Evolutionary conservation across 2,329 filamentous ascomycete genomes (phyloP), one percentile per base, ranked within the genome.

Genomic region (Colletotrichum sp.): DNA sequence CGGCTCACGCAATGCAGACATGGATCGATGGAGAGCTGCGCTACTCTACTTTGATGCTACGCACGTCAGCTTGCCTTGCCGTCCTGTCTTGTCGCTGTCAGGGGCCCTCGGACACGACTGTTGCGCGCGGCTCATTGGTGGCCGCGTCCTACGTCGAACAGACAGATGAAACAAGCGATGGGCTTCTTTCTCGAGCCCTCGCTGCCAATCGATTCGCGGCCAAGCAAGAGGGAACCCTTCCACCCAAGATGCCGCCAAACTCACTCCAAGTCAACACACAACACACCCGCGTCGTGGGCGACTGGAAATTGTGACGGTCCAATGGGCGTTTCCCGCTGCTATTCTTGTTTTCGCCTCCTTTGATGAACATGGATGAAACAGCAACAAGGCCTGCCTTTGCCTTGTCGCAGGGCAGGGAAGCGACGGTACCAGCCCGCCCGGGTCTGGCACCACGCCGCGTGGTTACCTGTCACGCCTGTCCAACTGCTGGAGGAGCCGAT

Each of bases 121-220:
- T 57, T 76, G 57, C 70, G 64, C 73, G 73, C 70, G 70, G 70
- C 70, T 76, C 73, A 76, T 73, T 76, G 73, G 73, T 49, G 69
- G 70, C 39, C 44, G 63, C 73, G 57, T 68, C 57, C 65, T 61
- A 49, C 34, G 30, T 27, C 55, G 52, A 57, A 44, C 32, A 36
- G 34, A 66, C 70, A 32, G 73, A 68, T 76, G 73, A 76, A 76
- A 76, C 73, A 76, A 69, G 73, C 70, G 73, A 76, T 69, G 34
- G 70, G 5, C 73, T 49, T 11, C 44, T 69, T 34, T 69, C 13
- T 64, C 34, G 59, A 25, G n/a, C 15, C 27, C 64, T 69, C 70
- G 62, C 27, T 34, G 19, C 70, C 73, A 76, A 76, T 69, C 70
- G 59, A 76, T 76, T 62, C 19, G 27, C 39, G 63, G 57, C 70